Evolutionary conservation across 1,139 yeast species (phyloP), one percentile per base, ranked within the genome.

Genomic region (Candida dubliniensis): DNA sequence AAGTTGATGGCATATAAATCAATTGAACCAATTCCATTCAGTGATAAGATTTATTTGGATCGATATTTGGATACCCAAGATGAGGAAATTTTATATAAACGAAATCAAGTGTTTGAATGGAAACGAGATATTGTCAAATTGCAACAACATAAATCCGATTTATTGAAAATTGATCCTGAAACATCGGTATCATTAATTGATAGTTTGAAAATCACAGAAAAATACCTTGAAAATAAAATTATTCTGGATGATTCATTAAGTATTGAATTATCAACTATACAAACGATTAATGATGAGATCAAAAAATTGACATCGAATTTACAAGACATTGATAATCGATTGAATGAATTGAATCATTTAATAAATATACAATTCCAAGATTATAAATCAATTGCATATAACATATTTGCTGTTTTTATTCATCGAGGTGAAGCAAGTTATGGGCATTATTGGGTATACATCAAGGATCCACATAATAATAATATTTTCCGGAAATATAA

Each of bases 391-490:
- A 76, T 84, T 26, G 95, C 93, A 0, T 93, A 93, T 62, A 75
- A 87, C 0, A 76, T 93, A 10, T 93, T 91, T 69, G 95, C 98
- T 0, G 84, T 93, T 7, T 93, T 93, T 58, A 89, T 95, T 39
- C 99, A 93, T 63, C 74, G 97, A 44, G 99, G 99, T 7, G 96
- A 90, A 57, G 99, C 96, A 1, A 83, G 90, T 45, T 91, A 87
- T 59, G 99, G 99, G 2, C 99, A 93, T 64, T 93, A 93, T 61
- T 93, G 98, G 97, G 80, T 91, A 12, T 93, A 91, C 60, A 91
- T 93, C 49, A 81, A 79, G 50, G 98, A 93, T 61, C 81, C 84
- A 10, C 76, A 76, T 50, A 71, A 75, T 47, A 71, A 75, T 13
- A 77, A 79, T 38, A 69, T 86, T 30, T 93, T 82, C 78, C 73